Conservation (phyloP, 352 stramenopile genomes). For the Pythium grandisporangium region DNA sequence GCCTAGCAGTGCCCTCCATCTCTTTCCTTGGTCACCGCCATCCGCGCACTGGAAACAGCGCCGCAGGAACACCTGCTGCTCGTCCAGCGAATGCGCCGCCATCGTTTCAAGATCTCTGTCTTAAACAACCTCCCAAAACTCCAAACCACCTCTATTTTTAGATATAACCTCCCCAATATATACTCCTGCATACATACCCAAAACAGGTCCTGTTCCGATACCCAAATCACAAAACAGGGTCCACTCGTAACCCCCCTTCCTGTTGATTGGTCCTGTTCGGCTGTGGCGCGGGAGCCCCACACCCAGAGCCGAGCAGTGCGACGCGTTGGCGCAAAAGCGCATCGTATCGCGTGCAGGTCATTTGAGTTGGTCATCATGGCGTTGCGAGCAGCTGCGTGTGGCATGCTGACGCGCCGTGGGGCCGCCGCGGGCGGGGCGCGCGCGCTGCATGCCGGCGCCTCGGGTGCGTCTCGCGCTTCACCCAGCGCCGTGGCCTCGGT, state of each 20-base stretch:
- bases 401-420: not conserved
- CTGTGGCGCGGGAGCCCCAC: too few relatives aligned
- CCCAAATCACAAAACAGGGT: too few relatives aligned
- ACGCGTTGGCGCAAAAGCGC: not conserved
- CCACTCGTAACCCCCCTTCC: too few relatives aligned
- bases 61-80: constrained; percentile 18
- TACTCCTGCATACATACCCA: constrained; percentile 1
- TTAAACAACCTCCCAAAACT: not conserved
- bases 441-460: too few relatives aligned
- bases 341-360: too few relatives aligned
- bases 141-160: not conserved
- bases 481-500: too few relatives aligned
- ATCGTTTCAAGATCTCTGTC: constrained; percentile 16
- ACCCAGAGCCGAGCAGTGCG: not conserved
- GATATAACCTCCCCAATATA: not conserved
- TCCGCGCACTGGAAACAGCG: constrained; percentile 45
- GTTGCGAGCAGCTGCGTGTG: constrained; percentile 10
- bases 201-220: too few relatives aligned
- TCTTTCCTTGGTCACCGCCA: constrained; percentile 13
- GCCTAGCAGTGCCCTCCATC: not conserved
- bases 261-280: too few relatives aligned
- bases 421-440: constrained; percentile 1
- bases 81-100: not conserved
- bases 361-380: constrained; percentile 6
- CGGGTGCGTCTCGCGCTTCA: too few relatives aligned